These are phyloP conservation scores for Prunus mongolica DNA, from an alignment of 306 rosid species.

Conservation along the genomic window DNA sequence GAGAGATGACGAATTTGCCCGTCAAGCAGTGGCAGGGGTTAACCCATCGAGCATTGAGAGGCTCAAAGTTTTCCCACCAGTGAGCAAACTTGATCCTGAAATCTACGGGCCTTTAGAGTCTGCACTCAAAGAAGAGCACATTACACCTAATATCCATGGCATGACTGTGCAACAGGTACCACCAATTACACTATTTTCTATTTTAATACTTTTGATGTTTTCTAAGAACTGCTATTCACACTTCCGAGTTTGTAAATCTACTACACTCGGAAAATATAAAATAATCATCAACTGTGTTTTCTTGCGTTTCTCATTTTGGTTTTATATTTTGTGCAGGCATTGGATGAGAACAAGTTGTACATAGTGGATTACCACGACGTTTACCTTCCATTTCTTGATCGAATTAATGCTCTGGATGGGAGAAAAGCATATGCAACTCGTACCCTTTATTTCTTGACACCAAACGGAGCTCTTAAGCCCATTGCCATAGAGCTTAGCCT, in stretches of 20 bases:
- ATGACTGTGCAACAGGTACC: constrained; percentile 84
- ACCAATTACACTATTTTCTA: not conserved
- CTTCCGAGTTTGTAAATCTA: not conserved
- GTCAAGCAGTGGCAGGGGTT: constrained; percentile 87
- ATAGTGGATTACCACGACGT: constrained; percentile 81
- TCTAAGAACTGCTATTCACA: not conserved
- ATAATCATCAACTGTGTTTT: not conserved
- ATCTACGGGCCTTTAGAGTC: constrained; percentile 69
- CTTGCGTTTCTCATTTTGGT: not conserved
- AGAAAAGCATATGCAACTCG: constrained; percentile 91
- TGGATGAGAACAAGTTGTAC: constrained; percentile 62
- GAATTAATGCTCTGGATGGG: constrained; percentile 81
- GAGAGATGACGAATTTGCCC: constrained; percentile 93
- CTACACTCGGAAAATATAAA: not conserved
- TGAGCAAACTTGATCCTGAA: constrained; percentile 75
- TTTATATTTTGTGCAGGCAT: constrained; percentile 42
- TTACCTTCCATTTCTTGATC: constrained; percentile 77
- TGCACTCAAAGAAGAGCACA: constrained; percentile 85
- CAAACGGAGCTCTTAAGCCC: constrained; percentile 71
- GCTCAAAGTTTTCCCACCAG: constrained; percentile 77
- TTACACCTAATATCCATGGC: constrained; percentile 68
- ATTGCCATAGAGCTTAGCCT: constrained; percentile 91
- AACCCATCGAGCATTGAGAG: constrained; percentile 81
- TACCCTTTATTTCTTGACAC: constrained; percentile 59
- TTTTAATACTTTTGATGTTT: not conserved